phyloP scores from a whole-genome alignment of 306 rosid species.

The Inga oerstediana region DNA sequence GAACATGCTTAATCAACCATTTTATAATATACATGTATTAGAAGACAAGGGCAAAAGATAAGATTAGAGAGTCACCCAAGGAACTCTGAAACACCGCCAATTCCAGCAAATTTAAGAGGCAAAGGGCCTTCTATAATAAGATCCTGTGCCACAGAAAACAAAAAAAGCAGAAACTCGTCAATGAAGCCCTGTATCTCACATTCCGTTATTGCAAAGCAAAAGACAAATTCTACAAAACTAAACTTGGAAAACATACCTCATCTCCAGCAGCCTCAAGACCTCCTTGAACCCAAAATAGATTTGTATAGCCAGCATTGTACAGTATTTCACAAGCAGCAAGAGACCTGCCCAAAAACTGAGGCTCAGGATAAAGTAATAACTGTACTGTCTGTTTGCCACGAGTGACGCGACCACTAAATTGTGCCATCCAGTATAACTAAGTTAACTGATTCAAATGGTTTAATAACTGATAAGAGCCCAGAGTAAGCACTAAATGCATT shows the following conservation, averaged over 20 bases:
- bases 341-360: conserved; percentile 60
- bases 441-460: conserved; percentile 8
- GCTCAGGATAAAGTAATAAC: conserved; percentile 20
- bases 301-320: conserved; percentile 77
- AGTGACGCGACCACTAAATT: conserved; percentile 10
- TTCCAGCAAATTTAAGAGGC: conserved; percentile 88
- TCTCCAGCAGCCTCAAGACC: conserved; percentile 92
- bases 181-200: conserved; percentile 23
- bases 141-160: conserved; percentile 62
- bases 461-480: conserved; percentile 3
- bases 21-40: conserved; percentile 18
- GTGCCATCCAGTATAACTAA: conserved; percentile 9
- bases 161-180: conserved; percentile 27
- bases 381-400: conserved; percentile 1
- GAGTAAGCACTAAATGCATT: conserved; percentile 28
- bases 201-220: conserved; percentile 25
- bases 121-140: conserved; percentile 81
- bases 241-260: conserved; percentile 57
- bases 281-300: conserved; percentile 96
- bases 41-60: conserved; percentile 10
- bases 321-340: conserved; percentile 91
- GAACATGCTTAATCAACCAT: conserved; percentile 11
- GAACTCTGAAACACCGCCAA: conserved; percentile 88
- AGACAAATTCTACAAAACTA: conserved; percentile 22
- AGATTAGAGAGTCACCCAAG: conserved; percentile 66